Base-by-base conservation (phyloP, 441 rosid species). In the Eutrema salsugineum region DNA sequence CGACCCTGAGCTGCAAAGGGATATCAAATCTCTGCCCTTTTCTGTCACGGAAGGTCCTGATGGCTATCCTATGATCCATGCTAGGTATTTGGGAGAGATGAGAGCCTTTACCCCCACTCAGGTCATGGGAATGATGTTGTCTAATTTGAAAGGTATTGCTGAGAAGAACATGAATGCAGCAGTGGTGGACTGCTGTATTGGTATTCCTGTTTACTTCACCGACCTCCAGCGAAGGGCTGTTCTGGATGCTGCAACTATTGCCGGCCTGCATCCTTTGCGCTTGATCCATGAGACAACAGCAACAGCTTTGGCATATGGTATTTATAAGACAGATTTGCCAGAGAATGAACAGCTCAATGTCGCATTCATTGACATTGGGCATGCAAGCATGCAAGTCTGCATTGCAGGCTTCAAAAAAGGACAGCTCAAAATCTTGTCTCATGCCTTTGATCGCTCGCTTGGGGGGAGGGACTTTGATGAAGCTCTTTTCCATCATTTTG, bases 381-480 rank as follows among this genome's bases (percentile, higher is more conserved):
- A 95, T 48, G 86, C 97, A 17, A 91, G 97, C 67, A 83, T 93
- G 95, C 99, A 95, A 82, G 98, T 89, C 15, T 95, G 97, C 82
- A 91, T 95, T 76, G 97, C 87, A 57, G 98, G 89, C 50, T 91
- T 89, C 68, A 91, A 85, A 70, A 93, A 88, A 59, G 98, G 99
- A 8, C 97, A 95, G 50, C 82, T 95, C 33, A 88, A 84, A 79
- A 68, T 95, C 55, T 71, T 93, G 79, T 85, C 91, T 43, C 99
- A 95, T 32, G 79, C 90, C 3, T 95, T 80, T 71, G 98, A 95
- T 64, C 87, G 84, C 6, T 85, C 91, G 8, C 70, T 95, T 36
- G 99, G 99, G 11, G 98, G 99, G 36, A 88, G 98, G 43, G 99
- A 95, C 73, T 93, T 95, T 53, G 99, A 95, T 75, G 99, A 95